Evolutionary conservation across 2,329 filamentous ascomycete species (phyloP).

Genomic region (Penicillium griseofulvum): DNA sequence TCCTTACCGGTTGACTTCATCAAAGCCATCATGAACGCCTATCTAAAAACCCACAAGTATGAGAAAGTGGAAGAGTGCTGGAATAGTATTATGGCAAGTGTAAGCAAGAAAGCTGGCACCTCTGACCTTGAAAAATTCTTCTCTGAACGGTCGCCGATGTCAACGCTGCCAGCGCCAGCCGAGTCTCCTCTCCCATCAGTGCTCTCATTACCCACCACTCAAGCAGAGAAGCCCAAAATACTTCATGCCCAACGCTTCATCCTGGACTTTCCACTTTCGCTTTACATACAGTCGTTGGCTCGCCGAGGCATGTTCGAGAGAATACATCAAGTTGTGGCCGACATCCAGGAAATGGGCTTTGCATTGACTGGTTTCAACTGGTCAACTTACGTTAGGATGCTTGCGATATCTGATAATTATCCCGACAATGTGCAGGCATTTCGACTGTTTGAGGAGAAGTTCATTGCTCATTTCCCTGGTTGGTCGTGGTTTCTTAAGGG

Average conservation of each 20-base stretch:
- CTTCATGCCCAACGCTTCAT: constrained; percentile 48
- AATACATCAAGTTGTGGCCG: constrained; percentile 52
- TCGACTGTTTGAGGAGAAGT: constrained; percentile 66
- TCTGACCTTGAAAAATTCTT: constrained; percentile 29
- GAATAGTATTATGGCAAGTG: constrained; percentile 58
- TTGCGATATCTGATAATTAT: constrained; percentile 60
- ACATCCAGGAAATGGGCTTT: constrained; percentile 67
- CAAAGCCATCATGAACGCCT: constrained; percentile 65
- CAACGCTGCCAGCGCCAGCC: neutral
- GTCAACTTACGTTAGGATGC: constrained; percentile 71
- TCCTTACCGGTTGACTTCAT: constrained; percentile 56
- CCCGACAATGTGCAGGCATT: constrained; percentile 62
- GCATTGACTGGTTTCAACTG: constrained; percentile 71
- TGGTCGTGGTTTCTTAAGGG: constrained; percentile 55
- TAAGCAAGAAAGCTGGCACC: constrained; percentile 44
- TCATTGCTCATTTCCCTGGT: constrained; percentile 77
- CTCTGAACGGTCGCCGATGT: neutral
- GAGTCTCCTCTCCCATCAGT: neutral
- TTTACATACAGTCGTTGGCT: constrained; percentile 54
- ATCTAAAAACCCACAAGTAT: constrained; percentile 58
- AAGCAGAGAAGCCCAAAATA: constrained; percentile 17
- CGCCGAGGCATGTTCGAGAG: constrained; percentile 54
- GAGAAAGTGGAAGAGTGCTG: constrained; percentile 65
- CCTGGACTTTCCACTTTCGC: constrained; percentile 49
- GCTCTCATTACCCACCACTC: neutral